phyloP scores from a whole-genome alignment of 495 filamentous ascomycete species.

The Umbilicaria muhlenbergii region DNA sequence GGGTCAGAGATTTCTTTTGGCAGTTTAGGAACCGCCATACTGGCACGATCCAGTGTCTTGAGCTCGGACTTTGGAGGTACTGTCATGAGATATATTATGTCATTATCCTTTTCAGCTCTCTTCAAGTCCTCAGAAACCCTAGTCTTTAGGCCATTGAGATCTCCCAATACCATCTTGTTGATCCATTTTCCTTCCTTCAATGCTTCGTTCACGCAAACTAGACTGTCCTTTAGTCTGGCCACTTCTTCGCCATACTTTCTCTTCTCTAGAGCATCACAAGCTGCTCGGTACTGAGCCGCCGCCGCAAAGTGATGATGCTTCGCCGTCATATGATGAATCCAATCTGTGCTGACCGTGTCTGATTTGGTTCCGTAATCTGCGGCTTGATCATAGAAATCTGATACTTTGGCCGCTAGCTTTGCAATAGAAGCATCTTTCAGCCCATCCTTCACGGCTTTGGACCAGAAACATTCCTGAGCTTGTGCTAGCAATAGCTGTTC shows the following conservation, averaged over 20 bases:
- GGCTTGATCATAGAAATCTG: slow-evolving; percentile 75
- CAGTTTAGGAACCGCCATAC: slow-evolving; percentile 69
- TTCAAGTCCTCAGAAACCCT: slow-evolving; percentile 77
- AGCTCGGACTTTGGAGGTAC: slow-evolving; percentile 85
- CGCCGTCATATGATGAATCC: slow-evolving; percentile 96
- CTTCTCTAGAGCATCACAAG: slow-evolving; percentile 85
- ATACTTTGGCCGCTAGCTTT: slow-evolving; percentile 80
- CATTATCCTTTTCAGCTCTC: slow-evolving; percentile 89
- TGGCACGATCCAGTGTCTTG: slow-evolving; percentile 67
- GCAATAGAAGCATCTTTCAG: slow-evolving; percentile 86
- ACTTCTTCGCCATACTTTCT: slow-evolving; percentile 94
- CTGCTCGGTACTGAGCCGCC: slow-evolving; percentile 87
- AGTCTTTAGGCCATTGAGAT: slow-evolving; percentile 69
- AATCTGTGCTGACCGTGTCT: slow-evolving; percentile 77
- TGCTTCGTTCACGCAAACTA: slow-evolving; percentile 71
- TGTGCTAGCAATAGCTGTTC: slow-evolving; percentile 78
- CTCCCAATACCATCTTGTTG: slow-evolving; percentile 65
- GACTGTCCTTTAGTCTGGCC: slow-evolving; percentile 64
- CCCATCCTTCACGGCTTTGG: slow-evolving; percentile 88
- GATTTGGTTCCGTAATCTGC: slow-evolving; percentile 78
- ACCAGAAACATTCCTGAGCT: slow-evolving; percentile 95
- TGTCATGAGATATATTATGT: slow-evolving; percentile 74
- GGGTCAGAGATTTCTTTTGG: slow-evolving; percentile 75
- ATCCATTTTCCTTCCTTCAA: slow-evolving; percentile 77
- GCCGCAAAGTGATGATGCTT: slow-evolving; percentile 98